phyloP scores from a whole-genome alignment of 164 flowering plant genomes.

The Berberis thunbergii region DNA sequence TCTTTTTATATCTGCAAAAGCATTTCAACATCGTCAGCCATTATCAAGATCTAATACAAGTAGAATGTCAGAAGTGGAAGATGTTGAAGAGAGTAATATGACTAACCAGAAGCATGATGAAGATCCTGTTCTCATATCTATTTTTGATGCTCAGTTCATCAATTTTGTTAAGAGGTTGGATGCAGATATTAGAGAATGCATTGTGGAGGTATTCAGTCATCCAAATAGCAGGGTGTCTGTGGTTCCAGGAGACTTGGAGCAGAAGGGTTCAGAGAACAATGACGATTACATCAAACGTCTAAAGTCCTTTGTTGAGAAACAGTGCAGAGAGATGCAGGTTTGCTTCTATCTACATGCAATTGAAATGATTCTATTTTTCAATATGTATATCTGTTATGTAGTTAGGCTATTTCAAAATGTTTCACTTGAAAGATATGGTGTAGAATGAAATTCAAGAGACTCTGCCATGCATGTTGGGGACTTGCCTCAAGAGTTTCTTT shows the following conservation, averaged over 20 bases:
- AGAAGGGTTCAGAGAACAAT: conserved; percentile 63
- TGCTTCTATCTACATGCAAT: not conserved
- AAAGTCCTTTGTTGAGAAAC: conserved; percentile 73
- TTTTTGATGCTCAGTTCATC: conserved; percentile 59
- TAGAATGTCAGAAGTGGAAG: conserved; percentile 52
- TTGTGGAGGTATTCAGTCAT: conserved; percentile 68
- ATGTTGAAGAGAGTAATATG: conserved; percentile 35
- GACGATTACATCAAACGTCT: conserved; percentile 68
- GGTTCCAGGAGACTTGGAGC: conserved; percentile 82
- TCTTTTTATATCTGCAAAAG: conserved; percentile 39
- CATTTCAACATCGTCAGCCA: conserved; percentile 39
- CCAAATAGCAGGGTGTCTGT: conserved; percentile 75
- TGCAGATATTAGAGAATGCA: conserved; percentile 58
- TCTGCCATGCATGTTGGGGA: too few species aligned
- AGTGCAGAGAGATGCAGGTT: conserved; percentile 95
- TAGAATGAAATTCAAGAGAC: too few species aligned
- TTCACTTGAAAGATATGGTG: too few species aligned
- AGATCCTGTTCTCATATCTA: conserved; percentile 52
- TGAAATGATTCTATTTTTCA: too few species aligned
- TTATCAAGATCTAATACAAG: conserved; percentile 67
- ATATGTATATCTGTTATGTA: too few species aligned
- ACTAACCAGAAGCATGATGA: conserved; percentile 39
- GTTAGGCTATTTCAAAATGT: too few species aligned
- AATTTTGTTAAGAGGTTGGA: conserved; percentile 50
- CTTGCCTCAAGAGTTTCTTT: too few species aligned